A percentile compares a stretch with the other conserved stretches of the same genome.
phyloP scores from a whole-genome alignment of 2,329 filamentous ascomycete genomes.

The Penicillium sp. region DNA sequence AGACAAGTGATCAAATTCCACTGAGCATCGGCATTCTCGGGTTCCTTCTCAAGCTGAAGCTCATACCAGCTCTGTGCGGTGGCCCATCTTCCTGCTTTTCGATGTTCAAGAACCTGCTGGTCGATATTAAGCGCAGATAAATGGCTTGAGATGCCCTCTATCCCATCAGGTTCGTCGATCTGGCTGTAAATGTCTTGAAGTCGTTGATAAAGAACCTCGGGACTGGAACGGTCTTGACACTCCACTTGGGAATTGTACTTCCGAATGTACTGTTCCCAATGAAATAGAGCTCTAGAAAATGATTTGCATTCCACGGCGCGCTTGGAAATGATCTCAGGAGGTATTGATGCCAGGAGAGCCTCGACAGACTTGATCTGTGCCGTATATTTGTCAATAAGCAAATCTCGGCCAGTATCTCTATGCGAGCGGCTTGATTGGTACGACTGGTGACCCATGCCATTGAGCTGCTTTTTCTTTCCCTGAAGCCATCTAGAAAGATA shows the following conservation, averaged over 20 bases:
- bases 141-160: constrained; percentile 89
- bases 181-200: constrained; percentile 93
- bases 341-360: constrained; percentile 65
- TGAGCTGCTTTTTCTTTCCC: constrained; percentile 61
- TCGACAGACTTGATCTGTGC: constrained; percentile 64
- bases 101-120: constrained; percentile 88
- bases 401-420: constrained; percentile 28
- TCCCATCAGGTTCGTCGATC: constrained; percentile 94
- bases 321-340: constrained; percentile 70
- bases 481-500: constrained; percentile 90
- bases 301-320: constrained; percentile 92
- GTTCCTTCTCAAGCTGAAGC: constrained; percentile 75
- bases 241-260: constrained; percentile 48
- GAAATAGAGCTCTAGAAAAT: constrained; percentile 86
- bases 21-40: constrained; percentile 73
- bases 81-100: constrained; percentile 88
- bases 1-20: constrained; percentile 81
- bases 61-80: constrained; percentile 98
- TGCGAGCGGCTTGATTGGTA: constrained; percentile 30
- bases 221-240: constrained; percentile 52
- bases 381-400: constrained; percentile 33
- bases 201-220: constrained; percentile 66
- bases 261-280: constrained; percentile 87
- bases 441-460: constrained; percentile 28
- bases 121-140: constrained; percentile 84